Evolutionary conservation across 345 rosid species (phyloP).

Genomic region (Linum tenue): DNA sequence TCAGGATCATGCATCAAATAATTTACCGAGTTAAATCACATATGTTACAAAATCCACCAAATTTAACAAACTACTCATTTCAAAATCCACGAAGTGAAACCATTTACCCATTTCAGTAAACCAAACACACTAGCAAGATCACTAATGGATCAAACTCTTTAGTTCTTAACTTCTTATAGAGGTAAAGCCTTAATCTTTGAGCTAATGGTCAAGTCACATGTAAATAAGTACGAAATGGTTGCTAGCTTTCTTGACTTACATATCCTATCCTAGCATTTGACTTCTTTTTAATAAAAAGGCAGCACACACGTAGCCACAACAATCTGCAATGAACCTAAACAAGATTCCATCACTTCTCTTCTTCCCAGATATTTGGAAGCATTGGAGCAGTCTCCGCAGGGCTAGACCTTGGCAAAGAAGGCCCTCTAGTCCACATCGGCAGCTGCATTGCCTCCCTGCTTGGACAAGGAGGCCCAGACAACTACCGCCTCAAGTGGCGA

Average conservation of each 20-base stretch:
- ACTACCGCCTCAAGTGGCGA: conserved; percentile 56
- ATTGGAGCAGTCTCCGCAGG: conserved; percentile 89
- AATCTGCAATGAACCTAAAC: background rate
- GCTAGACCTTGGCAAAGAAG: conserved; percentile 84
- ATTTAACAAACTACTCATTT: too few species aligned
- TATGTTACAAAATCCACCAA: too few species aligned
- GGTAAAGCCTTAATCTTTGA: background rate
- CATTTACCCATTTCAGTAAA: too few species aligned
- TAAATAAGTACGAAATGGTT: too few species aligned
- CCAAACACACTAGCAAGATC: background rate
- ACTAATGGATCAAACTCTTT: background rate
- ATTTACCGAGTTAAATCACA: too few species aligned
- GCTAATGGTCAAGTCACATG: background rate
- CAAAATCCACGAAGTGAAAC: too few species aligned
- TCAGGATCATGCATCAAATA: too few species aligned
- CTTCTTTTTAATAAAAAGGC: too few species aligned
- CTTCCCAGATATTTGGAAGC: conserved; percentile 66
- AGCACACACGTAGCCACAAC: too few species aligned
- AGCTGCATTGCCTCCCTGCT: conserved; percentile 78
- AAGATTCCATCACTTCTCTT: background rate
- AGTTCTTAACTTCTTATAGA: background rate
- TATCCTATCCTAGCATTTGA: too few species aligned
- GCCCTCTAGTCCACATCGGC: conserved; percentile 86
- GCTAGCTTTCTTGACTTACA: too few species aligned
- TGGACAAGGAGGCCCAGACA: conserved; percentile 85